phyloP scores from a whole-genome alignment of 1,284 basidiomycete genomes.

The Gomphus bonarii region DNA sequence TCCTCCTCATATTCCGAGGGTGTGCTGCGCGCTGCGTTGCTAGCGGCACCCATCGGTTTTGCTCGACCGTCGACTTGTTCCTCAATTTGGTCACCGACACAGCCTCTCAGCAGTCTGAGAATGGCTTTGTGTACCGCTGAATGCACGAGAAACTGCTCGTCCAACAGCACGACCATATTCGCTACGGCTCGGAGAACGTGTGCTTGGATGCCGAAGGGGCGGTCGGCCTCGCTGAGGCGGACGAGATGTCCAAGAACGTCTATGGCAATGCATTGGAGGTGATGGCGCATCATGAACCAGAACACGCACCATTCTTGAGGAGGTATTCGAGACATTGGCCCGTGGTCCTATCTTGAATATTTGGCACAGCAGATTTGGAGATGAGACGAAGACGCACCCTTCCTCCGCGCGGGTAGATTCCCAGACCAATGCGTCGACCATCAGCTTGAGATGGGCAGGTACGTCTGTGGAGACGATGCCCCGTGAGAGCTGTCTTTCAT shows the following conservation, averaged over 20 bases:
- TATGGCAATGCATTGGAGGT: constrained; percentile 20
- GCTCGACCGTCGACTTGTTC: constrained; percentile 70
- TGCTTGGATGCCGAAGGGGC: constrained; percentile 78
- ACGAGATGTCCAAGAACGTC: constrained; percentile 82
- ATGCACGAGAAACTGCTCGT: constrained; percentile 87
- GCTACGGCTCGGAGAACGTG: constrained; percentile 77
- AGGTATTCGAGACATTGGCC: constrained; percentile 87
- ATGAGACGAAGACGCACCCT: constrained; percentile 46
- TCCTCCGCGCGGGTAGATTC: constrained; percentile 77
- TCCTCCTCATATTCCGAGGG: constrained; percentile 83
- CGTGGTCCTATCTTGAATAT: constrained; percentile 46
- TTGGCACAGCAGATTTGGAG: constrained; percentile 10
- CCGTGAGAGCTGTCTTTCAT: constrained; percentile 70
- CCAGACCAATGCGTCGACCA: constrained; percentile 82
- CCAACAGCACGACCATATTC: constrained; percentile 81
- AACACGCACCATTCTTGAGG: constrained; percentile 66
- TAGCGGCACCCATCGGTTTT: constrained; percentile 73
- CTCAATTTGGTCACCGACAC: constrained; percentile 84
- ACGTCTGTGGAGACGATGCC: constrained; percentile 81
- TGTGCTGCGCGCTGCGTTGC: constrained; percentile 50
- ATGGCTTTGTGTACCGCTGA: constrained; percentile 86
- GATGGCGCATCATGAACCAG: neutral
- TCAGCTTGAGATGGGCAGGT: constrained; percentile 64
- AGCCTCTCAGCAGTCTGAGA: constrained; percentile 75
- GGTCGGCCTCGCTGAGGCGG: constrained; percentile 71